Conservation (phyloP, 164 flowering plant species). For the Santalum album region DNA sequence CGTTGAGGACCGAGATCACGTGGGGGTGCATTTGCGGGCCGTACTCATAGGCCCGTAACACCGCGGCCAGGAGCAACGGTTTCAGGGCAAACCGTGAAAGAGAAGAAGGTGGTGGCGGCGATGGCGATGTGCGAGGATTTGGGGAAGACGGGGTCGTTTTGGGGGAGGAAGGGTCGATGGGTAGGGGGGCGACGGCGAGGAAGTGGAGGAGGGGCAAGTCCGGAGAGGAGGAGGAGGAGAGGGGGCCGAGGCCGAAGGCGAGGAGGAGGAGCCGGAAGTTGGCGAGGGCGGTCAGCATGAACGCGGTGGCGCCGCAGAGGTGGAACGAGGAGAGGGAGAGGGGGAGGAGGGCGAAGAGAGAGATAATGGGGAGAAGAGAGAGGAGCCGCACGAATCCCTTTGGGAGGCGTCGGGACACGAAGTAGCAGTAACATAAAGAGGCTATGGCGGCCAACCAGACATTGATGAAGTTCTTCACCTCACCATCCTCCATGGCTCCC, state of each 20-base stretch:
- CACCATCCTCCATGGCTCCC: slow-evolving; percentile 3
- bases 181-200: background rate
- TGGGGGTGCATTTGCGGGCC: background rate
- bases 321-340: background rate
- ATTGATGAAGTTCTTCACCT: slow-evolving; percentile 19
- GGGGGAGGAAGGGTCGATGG: background rate
- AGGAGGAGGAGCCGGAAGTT: slow-evolving; percentile 41
- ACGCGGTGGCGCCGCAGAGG: background rate
- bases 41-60: background rate
- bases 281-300: slow-evolving; percentile 28
- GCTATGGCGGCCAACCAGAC: slow-evolving; percentile 23
- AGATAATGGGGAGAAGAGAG: background rate
- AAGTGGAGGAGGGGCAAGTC: background rate
- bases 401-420: slow-evolving; percentile 15
- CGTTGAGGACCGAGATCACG: background rate
- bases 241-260: slow-evolving; percentile 28
- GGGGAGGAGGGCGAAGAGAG: background rate
- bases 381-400: slow-evolving; percentile 22
- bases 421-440: slow-evolving; percentile 21
- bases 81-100: background rate
- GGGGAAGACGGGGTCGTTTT: no score
- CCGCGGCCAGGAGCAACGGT: no score
- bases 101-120: background rate
- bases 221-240: slow-evolving; percentile 4
- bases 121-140: background rate